These are phyloP conservation scores for Leishmania gerbilli DNA, from an alignment of 208 protist genomes.

Conservation along the genomic window DNA sequence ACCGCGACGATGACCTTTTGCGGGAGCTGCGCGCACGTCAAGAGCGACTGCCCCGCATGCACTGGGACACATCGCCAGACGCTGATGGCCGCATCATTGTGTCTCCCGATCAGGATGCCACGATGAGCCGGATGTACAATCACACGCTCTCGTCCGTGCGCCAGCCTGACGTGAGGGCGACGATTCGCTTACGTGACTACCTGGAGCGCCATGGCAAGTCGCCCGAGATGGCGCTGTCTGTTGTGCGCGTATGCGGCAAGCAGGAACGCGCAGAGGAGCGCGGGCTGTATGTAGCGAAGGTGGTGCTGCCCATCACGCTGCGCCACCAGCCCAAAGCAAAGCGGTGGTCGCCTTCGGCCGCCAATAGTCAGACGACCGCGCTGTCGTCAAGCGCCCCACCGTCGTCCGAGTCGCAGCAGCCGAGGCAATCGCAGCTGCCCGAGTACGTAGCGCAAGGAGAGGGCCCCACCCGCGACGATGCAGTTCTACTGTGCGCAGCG, in stretches of 20 bases:
- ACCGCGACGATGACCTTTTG: conserved; percentile 22
- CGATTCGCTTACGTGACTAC: conserved; percentile 73
- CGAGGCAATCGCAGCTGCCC: not conserved
- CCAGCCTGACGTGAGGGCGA: conserved; percentile 48
- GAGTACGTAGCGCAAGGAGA: conserved; percentile 69
- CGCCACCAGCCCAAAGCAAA: conserved; percentile 3
- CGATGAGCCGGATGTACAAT: conserved; percentile 55
- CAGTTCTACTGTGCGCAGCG: conserved; percentile 73
- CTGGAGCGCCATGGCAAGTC: conserved; percentile 86
- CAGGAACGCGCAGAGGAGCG: not conserved
- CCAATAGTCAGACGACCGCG: not conserved
- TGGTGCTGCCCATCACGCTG: conserved; percentile 35
- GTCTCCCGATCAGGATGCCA: conserved; percentile 30
- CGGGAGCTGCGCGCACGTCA: conserved; percentile 25
- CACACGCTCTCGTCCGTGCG: conserved; percentile 84
- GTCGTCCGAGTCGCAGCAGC: not conserved
- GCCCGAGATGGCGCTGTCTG: conserved; percentile 28
- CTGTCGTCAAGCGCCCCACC: not conserved
- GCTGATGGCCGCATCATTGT: conserved; percentile 73
- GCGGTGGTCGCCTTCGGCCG: not conserved
- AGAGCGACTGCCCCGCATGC: conserved; percentile 31
- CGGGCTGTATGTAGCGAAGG: conserved; percentile 34
- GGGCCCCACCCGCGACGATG: conserved; percentile 61
- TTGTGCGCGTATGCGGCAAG: not conserved
- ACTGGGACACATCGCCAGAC: conserved; percentile 76